Base-by-base conservation (phyloP, 202 grass and related monocot species). In the Panicum virgatum region DNA sequence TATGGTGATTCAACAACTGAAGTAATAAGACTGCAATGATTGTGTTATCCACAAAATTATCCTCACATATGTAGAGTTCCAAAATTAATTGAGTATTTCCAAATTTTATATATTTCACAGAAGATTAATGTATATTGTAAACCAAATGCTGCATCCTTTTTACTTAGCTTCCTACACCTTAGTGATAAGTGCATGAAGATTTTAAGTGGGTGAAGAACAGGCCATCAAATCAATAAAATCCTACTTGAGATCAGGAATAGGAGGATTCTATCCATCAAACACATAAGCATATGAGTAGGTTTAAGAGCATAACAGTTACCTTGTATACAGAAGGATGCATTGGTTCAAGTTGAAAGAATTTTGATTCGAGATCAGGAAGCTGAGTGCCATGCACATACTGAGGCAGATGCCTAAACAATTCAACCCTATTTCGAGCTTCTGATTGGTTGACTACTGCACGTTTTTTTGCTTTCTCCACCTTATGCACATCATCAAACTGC, bases 251-350 rank as follows among this genome's bases (percentile, higher is more conserved):
- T 8, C 12, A 9, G 12, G 29, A 72, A 30, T 32, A 70, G 7
- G 53, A 53, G 46, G 30, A 54, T 87, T 70, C 11, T 50, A 78
- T 42, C 53, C 26, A 0, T 25, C 36, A 72, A 5, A 27, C 0
- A 71, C 30, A 75, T 72, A 46, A n/a, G 91, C 81, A 11, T 48
- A 25, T 45, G 72, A 25, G 20, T 85, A 83, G 79, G 63, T 54
- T 79, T 72, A 54, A 58, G 32, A 57, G 18, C 58, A 66, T 47
- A 57, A 66, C 25, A 74, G 79, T 56, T 88, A 97, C 94, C 92
- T 97, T 93, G 87, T 92, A 97, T 34, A 97, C 94, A 92, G 94
- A 97, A 75, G 94, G 91, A 80, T 97, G 94, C 56, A 97, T 89
- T 20, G 87, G 88, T 61, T 97, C 91, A 68, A 97, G 89, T 77